Conservation (phyloP, 805 yeast species). For the Candida gorgasii region DNA sequence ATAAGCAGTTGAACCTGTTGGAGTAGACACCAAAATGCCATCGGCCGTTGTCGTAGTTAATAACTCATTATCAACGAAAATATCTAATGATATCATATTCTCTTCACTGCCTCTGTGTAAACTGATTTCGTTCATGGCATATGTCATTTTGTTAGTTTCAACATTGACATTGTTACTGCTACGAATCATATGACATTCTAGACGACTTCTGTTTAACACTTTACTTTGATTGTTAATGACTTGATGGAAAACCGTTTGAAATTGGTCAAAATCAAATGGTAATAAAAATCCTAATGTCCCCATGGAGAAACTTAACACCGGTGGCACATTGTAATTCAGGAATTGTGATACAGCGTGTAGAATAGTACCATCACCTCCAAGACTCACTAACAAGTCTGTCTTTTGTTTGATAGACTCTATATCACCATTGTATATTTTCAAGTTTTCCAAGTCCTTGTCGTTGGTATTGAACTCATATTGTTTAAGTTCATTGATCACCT, state of each 20-base stretch:
- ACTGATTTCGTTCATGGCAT: conserved; percentile 91
- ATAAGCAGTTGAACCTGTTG: conserved; percentile 95
- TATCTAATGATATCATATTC: conserved; percentile 78
- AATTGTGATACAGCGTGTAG: conserved; percentile 80
- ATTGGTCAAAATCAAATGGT: conserved; percentile 77
- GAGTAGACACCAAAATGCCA: conserved; percentile 82
- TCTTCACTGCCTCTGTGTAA: conserved; percentile 89
- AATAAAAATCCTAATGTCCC: conserved; percentile 89
- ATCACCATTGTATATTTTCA: conserved; percentile 55
- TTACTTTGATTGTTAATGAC: conserved; percentile 70
- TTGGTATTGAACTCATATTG: conserved; percentile 17
- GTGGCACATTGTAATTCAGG: conserved; percentile 75
- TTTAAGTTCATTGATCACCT: conserved; percentile 70
- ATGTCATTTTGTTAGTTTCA: conserved; percentile 39
- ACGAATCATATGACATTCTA: conserved; percentile 68
- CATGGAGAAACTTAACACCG: conserved; percentile 81
- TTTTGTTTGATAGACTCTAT: conserved; percentile 56
- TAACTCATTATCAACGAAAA: conserved; percentile 80
- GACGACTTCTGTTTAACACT: conserved; percentile 73
- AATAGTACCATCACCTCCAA: conserved; percentile 98
- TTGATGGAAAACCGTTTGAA: conserved; percentile 57
- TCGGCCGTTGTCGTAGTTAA: conserved; percentile 91
- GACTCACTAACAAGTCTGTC: conserved; percentile 78
- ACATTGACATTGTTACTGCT: conserved; percentile 12
- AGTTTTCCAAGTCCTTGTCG: conserved; percentile 25